Base-by-base conservation (phyloP, 2,329 filamentous ascomycete species). In the Alternaria consortialis region DNA sequence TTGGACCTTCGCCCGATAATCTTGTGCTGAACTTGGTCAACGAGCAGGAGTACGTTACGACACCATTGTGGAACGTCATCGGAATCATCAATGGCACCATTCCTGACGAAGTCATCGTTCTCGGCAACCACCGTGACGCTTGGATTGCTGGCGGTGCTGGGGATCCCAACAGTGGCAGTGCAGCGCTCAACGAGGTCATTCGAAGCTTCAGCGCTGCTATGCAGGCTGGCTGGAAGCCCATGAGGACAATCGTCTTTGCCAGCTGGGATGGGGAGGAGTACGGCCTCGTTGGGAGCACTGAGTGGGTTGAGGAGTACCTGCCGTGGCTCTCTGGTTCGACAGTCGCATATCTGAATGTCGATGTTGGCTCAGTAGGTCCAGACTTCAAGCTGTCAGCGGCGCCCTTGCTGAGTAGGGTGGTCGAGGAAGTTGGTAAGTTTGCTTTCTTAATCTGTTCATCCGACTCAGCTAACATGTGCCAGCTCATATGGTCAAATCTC, bases 91-190 rank as follows among this genome's bases (percentile, higher is more conserved):
- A 97, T 71, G 95, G 94, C 9, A 91, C 90, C 0, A 88, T 95
- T 36, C 84, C 88, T 0, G 89, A 97, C 70, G 93, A 97, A 73
- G 93, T 97, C 1, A 84, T 99, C 46, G 85, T 99, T 4, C 82
- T 98, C 32, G 93, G 94, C n/a, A 97, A 97, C 73, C 94, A 97
- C 74, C 88, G 93, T 34, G 93, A 97, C 79, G 92, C 94, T 0
- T 96, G 92, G 92, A 90, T 94, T 71, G 89, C 90, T 20, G 92
- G 92, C n/a, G 92, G 92, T 25, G 91, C 91, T 15, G 91, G 85
- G 12, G 92, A 96, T 69, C 92, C 92, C 1, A 94, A 94, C 81
- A 91, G 90, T 64, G 92, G 92, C 63, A 93, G 90, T 15, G 91
- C 92, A 4, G 87, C 90, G 0, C 78, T 96, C 44, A 93, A 93